Percentiles rank a stretch among this genome's conserved stretches.
Evolutionary conservation across 768 basidiomycete genomes (phyloP).

Genomic region (Leccinum variicolor): DNA sequence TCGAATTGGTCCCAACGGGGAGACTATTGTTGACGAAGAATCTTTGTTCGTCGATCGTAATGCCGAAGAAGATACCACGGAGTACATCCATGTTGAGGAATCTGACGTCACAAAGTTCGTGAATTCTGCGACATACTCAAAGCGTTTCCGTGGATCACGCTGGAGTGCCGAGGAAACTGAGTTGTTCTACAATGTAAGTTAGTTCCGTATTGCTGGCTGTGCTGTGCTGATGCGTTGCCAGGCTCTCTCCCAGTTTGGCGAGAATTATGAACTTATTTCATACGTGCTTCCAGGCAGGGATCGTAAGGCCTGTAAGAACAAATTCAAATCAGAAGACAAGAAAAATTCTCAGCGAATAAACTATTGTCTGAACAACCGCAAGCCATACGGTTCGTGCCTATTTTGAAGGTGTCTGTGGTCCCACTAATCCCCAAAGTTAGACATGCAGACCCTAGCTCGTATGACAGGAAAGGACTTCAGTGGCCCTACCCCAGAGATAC

Average conservation of each 20-base stretch:
- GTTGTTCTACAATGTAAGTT: slow-evolving; percentile 75
- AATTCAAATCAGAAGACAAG: slow-evolving; percentile 89
- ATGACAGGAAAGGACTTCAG: slow-evolving; percentile 88
- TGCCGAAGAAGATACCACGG: slow-evolving; percentile 62
- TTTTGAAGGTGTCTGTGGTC: neutral
- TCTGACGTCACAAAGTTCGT: slow-evolving; percentile 83
- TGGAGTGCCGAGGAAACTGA: slow-evolving; percentile 93
- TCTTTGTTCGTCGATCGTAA: slow-evolving; percentile 76
- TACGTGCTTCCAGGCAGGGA: slow-evolving; percentile 81
- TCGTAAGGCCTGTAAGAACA: slow-evolving; percentile 87
- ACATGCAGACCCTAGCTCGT: slow-evolving; percentile 67
- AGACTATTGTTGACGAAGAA: slow-evolving; percentile 83
- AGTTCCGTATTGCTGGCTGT: neutral
- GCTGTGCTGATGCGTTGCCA: slow-evolving; percentile 30
- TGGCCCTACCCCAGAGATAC: slow-evolving; percentile 73
- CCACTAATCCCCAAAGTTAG: slow-evolving; percentile 33
- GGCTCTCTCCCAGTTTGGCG: slow-evolving; percentile 88
- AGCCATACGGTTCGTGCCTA: slow-evolving; percentile 63
- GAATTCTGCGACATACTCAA: slow-evolving; percentile 80
- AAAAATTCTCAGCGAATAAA: slow-evolving; percentile 75
- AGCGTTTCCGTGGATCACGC: slow-evolving; percentile 74
- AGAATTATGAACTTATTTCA: slow-evolving; percentile 91
- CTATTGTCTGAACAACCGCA: slow-evolving; percentile 67
- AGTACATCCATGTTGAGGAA: slow-evolving; percentile 77
- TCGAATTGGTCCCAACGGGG: slow-evolving; percentile 82